Conservation (phyloP, 148 eudicot species). For the Vaccinium vitisidaea region DNA sequence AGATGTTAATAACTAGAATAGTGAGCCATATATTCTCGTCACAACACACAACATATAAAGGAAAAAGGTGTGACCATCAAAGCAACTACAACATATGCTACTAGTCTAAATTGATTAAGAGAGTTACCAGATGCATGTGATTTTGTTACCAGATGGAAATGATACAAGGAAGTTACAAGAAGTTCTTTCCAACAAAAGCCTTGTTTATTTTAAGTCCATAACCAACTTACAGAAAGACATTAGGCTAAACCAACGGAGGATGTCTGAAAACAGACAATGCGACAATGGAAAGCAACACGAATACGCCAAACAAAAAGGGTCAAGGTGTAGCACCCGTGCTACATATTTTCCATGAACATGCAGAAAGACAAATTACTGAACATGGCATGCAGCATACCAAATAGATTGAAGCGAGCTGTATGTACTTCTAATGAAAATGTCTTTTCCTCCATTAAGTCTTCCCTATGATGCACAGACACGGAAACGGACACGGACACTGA, state of each 20-base stretch:
- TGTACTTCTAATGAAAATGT: background rate
- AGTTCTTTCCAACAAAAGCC: background rate
- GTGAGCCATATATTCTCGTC: background rate
- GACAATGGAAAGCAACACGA: background rate
- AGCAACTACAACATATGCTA: background rate
- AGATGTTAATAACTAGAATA: background rate
- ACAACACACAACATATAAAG: background rate
- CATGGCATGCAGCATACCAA: background rate
- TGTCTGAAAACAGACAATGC: background rate
- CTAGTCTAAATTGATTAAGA: background rate
- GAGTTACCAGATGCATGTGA: background rate
- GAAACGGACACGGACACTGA: too few relatives aligned
- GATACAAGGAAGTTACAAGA: background rate
- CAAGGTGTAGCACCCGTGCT: background rate
- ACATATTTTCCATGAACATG: background rate
- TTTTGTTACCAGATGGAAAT: background rate
- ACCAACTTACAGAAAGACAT: background rate
- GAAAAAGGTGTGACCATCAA: background rate
- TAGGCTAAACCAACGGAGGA: background rate
- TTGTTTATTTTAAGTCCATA: background rate
- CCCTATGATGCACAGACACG: too few relatives aligned
- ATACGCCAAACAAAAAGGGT: background rate
- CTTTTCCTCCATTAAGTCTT: background rate
- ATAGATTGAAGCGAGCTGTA: background rate
- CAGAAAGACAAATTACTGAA: slow-evolving; percentile 1